phyloP scores from a whole-genome alignment of 441 rosid species.

The Populus hybrid region DNA sequence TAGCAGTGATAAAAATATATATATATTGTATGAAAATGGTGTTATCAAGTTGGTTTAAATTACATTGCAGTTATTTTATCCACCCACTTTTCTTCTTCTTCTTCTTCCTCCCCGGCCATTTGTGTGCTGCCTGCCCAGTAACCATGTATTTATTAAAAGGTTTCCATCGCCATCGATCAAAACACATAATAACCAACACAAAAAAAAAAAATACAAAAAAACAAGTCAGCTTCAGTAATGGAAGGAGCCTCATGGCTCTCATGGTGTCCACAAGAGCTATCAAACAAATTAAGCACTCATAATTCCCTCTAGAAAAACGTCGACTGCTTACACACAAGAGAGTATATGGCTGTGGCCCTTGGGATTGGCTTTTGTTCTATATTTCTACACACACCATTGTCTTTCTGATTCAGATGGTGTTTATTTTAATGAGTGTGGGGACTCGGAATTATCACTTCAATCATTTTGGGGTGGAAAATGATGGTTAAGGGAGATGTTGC shows the following conservation, averaged over 20 bases:
- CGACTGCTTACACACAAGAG: background rate
- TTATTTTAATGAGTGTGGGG: slow-evolving; percentile 11
- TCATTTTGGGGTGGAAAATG: slow-evolving; percentile 41
- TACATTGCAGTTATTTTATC: background rate
- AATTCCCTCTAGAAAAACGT: background rate
- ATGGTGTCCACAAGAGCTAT: slow-evolving; percentile 20
- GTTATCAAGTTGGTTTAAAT: background rate
- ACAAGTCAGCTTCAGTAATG: slow-evolving; percentile 31
- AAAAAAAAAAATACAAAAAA: slow-evolving; percentile 6
- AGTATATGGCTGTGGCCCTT: background rate
- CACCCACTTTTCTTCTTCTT: background rate
- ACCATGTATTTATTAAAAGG: background rate
- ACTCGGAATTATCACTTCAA: slow-evolving; percentile 32
- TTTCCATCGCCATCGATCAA: slow-evolving; percentile 19
- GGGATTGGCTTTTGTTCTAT: slow-evolving; percentile 11
- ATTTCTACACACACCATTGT: background rate
- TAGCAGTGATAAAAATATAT: background rate
- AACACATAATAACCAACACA: background rate
- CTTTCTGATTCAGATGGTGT: background rate
- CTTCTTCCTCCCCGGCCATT: background rate
- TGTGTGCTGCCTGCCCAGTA: background rate
- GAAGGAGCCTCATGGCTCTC: slow-evolving; percentile 14
- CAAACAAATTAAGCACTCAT: slow-evolving; percentile 17
- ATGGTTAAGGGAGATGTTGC: background rate
- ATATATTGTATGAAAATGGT: no score